Base-by-base conservation (phyloP, 208 protist species). In the Trypanosoma platydactyli region DNA sequence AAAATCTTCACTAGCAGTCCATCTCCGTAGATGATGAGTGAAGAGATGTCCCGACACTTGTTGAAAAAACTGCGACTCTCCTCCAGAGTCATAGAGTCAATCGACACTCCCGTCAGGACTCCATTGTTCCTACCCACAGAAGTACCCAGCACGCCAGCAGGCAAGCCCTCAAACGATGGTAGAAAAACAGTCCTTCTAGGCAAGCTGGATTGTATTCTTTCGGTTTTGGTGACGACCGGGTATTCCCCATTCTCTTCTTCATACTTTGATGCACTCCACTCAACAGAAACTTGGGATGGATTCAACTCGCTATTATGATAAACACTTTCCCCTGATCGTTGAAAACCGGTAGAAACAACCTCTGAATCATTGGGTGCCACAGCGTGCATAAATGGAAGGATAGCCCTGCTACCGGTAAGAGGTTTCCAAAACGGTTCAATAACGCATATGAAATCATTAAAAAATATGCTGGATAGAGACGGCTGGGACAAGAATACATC, bases 371-470 rank as follows among this genome's bases (percentile, higher is more conserved):
- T 74, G 0, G 77, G 78, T 11, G 81, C 79, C 16, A 84, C 52
- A 44, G 71, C 66, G 62, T 91, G 73, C 78, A 92, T 91, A 55
- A 88, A 88, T 13, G 86, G 82, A 33, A 94, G 64, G 27, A 91
- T 81, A 24, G 83, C 84, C 61, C 89, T 94, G 73, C 84, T 92
- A 0, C 85, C 84, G 1, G 84, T 89, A 25, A 92, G 63, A 46
- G 79, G 71, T 66, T 91, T 95, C 83, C 86, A 95, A 53, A 90
- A 64, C 45, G 89, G 86, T 70, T 95, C 86, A 33, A 95, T 61
- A 20, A 88, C 84, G 42, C 64, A 66, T 46, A 94, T 82, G 63
- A 79, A 51, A 63, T 83, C 76, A 72, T 91, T 91, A 29, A 94
- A 76, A 18, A 94, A 61, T 48, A 94, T 81, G 64, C 87, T 81